Conservation (phyloP, 225 moss, liverwort and hornwort species). For the Ulota crispa region DNA sequence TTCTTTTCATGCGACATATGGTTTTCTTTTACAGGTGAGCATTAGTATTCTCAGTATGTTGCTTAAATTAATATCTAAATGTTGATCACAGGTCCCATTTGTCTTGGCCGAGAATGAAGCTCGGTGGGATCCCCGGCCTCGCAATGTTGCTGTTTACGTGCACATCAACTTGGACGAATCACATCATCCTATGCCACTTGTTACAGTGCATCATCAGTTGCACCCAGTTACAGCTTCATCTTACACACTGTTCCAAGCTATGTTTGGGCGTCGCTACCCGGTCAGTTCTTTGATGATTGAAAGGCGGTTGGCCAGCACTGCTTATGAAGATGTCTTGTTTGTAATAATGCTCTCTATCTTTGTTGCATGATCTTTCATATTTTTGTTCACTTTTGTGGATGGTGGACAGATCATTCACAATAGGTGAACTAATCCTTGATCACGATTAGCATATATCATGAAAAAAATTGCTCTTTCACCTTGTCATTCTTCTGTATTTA, state of each 20-base stretch:
- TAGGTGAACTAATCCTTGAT: constrained; percentile 1
- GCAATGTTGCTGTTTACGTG: constrained; percentile 60
- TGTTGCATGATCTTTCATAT: not conserved
- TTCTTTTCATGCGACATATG: not conserved
- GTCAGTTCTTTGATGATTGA: constrained; percentile 40
- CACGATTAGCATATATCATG: not conserved
- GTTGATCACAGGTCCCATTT: constrained; percentile 75
- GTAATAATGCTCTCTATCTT: not conserved
- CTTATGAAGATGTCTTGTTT: not conserved
- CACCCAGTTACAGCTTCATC: constrained; percentile 94
- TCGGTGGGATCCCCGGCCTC: constrained; percentile 42
- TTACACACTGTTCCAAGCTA: constrained; percentile 88
- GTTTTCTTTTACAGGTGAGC: not conserved
- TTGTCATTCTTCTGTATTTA: not conserved
- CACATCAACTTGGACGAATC: constrained; percentile 87
- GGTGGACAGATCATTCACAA: not conserved
- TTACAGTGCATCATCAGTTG: constrained; percentile 89
- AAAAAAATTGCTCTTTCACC: not conserved
- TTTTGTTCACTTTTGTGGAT: not conserved
- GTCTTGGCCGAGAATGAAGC: constrained; percentile 73
- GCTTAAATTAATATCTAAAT: not conserved
- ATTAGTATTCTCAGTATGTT: not conserved
- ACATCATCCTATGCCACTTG: constrained; percentile 81
- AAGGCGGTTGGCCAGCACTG: not conserved
- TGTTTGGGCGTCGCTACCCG: constrained; percentile 97